Evolutionary conservation across 1,139 yeast species (phyloP), one percentile per base, ranked within the genome.

Genomic region (Kodamaea sp.): DNA sequence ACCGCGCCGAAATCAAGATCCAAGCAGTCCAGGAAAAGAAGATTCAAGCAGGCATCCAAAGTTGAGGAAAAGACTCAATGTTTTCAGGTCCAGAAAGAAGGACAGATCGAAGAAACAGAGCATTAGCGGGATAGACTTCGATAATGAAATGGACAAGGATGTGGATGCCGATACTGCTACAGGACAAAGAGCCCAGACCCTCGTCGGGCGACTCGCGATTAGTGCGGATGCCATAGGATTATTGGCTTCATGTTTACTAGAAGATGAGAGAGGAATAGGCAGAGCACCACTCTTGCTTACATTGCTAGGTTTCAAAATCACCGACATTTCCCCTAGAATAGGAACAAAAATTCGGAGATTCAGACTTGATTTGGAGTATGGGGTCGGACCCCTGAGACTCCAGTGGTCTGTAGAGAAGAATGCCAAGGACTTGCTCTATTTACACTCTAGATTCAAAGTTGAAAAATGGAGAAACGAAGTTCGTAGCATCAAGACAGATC

Each of bases 211-310:
- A 28, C 65, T 89, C 41, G 50, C 77, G 1, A 68, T 87, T 6
- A 96, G 87, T n/a, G 72, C 83, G 4, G 95, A 97, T 0, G 85
- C 92, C 4, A 83, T 88, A 0, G 66, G 86, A 39, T 70, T 89
- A 35, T 69, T 89, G 11, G 90, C 94, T 2, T 78, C 95, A 2
- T 75, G 83, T 34, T 78, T 92, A 41, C 67, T 82, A 32, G 76
- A 79, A 35, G 97, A 89, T 56, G 96, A 87, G 41, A 77, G 76
- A 44, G 89, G 87, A 6, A 75, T 78, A 19, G 76, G 81, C 32
- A 74, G 96, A 40, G 94, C 95, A 1, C 96, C 98, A 0, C 70
- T 90, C 27, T 61, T 92, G 29, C 61, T 89, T 24, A 81, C 86
- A 10, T 76, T 89, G 54, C 57, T 92, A 28, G 85, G 89, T 10